Conservation (phyloP, 371 early-diverging fungal species). For the Mucor velutinosus region DNA sequence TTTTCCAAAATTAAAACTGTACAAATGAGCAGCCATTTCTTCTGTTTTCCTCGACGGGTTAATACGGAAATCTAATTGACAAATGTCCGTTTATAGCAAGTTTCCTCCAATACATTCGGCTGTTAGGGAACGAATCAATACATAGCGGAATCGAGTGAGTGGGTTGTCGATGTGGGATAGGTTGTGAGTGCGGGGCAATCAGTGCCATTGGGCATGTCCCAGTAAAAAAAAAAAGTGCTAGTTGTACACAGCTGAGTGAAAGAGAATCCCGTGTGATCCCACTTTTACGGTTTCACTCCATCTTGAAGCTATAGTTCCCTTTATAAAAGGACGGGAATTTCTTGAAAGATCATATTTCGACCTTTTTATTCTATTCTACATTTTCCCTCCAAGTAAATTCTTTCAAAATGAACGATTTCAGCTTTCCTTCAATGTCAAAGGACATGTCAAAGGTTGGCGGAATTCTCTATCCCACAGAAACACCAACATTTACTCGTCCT, state of each 20-base stretch:
- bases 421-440: constrained; percentile 14
- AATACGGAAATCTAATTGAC: constrained; percentile 12
- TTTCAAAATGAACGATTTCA: constrained; percentile 19
- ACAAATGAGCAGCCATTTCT: neutral
- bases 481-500: neutral
- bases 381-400: neutral
- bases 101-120: neutral
- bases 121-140: constrained; percentile 18
- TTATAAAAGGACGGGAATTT: constrained; percentile 26
- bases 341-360: constrained; percentile 8
- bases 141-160: constrained; percentile 10
- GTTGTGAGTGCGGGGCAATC: constrained; percentile 11
- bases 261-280: constrained; percentile 22
- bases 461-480: constrained; percentile 13
- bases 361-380: constrained; percentile 6
- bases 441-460: constrained; percentile 12
- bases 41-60: constrained; percentile 7
- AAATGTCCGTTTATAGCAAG: constrained; percentile 11
- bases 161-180: constrained; percentile 4
- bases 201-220: constrained; percentile 16
- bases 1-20: neutral
- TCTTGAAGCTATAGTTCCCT: neutral
- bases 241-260: neutral
- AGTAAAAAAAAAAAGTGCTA: neutral
- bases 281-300: constrained; percentile 15